Evolutionary conservation across 352 stramenopile species (phyloP), one percentile per base, ranked within the genome.

Genomic region (Nothophytophthora sp.): DNA sequence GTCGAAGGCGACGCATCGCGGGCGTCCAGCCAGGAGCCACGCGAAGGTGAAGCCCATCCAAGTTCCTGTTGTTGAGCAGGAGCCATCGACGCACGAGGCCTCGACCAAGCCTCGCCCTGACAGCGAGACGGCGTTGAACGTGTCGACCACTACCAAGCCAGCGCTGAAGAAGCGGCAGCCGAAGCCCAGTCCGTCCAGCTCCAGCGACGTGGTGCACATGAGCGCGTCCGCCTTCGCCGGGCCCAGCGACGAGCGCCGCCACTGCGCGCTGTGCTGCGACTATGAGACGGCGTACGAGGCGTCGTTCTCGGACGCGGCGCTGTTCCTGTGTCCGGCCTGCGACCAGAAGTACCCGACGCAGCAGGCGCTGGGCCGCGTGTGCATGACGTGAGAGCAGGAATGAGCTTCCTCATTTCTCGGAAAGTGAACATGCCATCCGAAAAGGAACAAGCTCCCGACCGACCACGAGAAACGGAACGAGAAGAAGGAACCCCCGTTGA

Each of bases 261-360:
- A n/a, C 55, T 94, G 83, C 49, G 82, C 79, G 46, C 60, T 94
- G n/a, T 94, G 83, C 62, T 84, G 72, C 37, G 55, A 72, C 44
- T 55, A n/a, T n/a, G n/a, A n/a, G n/a, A n/a, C n/a, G n/a, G n/a
- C n/a, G n/a, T n/a, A n/a, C n/a, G n/a, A 67, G n/a, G 60, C 73
- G 58, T 64, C 55, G 42, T 68, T 72, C 24, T 50, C 62, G 61
- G 57, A 74, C 39, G 57, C 42, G 24, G 61, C 80, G 52, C 63
- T 94, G 19, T 94, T 94, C 53, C 66, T 93, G 10, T 93, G 82
- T 30, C 58, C 69, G 36, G 64, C 73, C 38, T 93, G 82, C 50
- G 82, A 93, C 58, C 77, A 81, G 45, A 93, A 93, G 51, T 93
- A 93, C 55, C 82, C 82, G 48, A 93, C 80, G 41, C 82, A 92